These are phyloP conservation scores for Podospora appendiculata DNA, from an alignment of 495 filamentous ascomycete species.

Conservation along the genomic window DNA sequence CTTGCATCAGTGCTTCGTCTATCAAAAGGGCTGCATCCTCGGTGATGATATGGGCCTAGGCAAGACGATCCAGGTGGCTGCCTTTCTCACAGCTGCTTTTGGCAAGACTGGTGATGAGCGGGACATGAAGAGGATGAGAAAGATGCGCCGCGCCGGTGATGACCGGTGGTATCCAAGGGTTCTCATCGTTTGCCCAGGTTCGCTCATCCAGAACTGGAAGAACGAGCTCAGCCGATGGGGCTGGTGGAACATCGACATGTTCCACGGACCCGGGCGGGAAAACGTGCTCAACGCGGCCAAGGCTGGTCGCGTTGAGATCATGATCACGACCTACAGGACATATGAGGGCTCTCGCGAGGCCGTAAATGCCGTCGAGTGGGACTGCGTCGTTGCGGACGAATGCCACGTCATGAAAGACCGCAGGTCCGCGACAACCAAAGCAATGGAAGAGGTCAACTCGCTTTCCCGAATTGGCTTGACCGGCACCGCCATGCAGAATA, in stretches of 20 bases:
- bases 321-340: conserved; percentile 90
- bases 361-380: conserved; percentile 86
- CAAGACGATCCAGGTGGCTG: conserved; percentile 95
- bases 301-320: conserved; percentile 71
- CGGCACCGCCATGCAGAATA: conserved; percentile 96
- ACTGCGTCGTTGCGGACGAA: conserved; percentile 95
- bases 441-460: conserved; percentile 88
- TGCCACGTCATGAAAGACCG: conserved; percentile 88
- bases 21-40: conserved; percentile 84
- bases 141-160: conserved; percentile 55
- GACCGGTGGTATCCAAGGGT: conserved; percentile 78
- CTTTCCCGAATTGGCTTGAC: conserved; percentile 91
- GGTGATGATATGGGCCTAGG: conserved; percentile 97
- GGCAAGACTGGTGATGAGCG: conserved; percentile 91
- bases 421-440: conserved; percentile 65
- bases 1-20: conserved; percentile 83
- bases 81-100: conserved; percentile 87
- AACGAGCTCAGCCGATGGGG: conserved; percentile 83
- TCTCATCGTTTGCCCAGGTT: conserved; percentile 83
- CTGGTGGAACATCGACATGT: conserved; percentile 86
- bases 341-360: conserved; percentile 68
- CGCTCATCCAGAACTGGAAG: conserved; percentile 84
- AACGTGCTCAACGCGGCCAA: conserved; percentile 65
- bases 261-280: conserved; percentile 69
- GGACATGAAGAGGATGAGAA: conserved; percentile 85